Evolutionary conservation across 768 basidiomycete genomes (phyloP).

Genomic region (Daedaleopsis sinensis): DNA sequence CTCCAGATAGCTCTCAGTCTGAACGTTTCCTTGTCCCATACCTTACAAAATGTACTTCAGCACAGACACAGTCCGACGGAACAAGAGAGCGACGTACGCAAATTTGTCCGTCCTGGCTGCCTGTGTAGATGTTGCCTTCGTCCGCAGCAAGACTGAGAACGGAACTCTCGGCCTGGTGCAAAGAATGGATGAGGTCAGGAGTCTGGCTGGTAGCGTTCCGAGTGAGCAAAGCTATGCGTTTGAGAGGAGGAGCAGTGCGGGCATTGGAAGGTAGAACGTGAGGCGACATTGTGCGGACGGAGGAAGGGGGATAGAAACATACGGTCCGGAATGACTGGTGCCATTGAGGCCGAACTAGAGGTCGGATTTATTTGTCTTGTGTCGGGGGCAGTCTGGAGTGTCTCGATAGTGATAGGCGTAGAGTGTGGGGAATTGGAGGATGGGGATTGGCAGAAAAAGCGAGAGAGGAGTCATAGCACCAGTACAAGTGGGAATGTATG

Average conservation of each 20-base stretch:
- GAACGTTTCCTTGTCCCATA: constrained; percentile 81
- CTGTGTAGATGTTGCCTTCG: constrained; percentile 75
- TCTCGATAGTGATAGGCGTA: too few relatives aligned
- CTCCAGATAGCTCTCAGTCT: constrained; percentile 66
- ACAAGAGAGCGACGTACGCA: constrained; percentile 48
- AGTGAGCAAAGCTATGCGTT: constrained; percentile 22
- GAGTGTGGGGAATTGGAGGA: too few relatives aligned
- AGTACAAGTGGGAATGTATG: not conserved
- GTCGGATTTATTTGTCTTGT: too few relatives aligned
- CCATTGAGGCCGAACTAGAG: not conserved
- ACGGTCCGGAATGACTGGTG: constrained; percentile 3
- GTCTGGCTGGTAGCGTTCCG: constrained; percentile 5
- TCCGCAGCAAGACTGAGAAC: constrained; percentile 78
- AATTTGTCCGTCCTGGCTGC: constrained; percentile 78
- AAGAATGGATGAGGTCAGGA: constrained; percentile 57
- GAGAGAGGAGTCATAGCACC: too few relatives aligned
- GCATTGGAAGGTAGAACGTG: not conserved
- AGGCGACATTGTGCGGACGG: constrained; percentile 2
- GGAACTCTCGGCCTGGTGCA: constrained; percentile 69
- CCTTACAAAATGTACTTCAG: constrained; percentile 46
- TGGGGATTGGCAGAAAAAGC: too few relatives aligned
- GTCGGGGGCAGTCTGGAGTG: too few relatives aligned
- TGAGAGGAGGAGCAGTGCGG: not conserved
- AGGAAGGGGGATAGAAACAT: not conserved
- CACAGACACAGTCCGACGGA: not conserved